These are phyloP conservation scores for Arachnopeziza araneosa DNA, from an alignment of 2,329 filamentous ascomycete genomes.

Conservation along the genomic window DNA sequence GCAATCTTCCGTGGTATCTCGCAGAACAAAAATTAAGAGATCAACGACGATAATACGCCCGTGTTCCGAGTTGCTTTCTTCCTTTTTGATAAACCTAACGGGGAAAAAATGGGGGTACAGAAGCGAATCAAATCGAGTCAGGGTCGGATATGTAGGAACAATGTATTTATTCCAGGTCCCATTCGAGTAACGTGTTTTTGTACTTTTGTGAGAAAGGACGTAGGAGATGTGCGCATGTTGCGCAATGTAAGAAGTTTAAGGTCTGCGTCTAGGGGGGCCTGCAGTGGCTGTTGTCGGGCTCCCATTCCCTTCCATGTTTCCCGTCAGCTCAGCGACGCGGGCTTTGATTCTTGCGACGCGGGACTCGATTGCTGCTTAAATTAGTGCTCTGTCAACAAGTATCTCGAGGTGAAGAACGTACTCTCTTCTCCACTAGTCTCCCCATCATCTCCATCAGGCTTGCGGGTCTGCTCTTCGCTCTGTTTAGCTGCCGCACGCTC, in stretches of 20 bases:
- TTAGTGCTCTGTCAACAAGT: not conserved
- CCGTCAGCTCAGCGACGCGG: slow-evolving; percentile 88
- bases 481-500: slow-evolving; percentile 64
- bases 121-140: not conserved
- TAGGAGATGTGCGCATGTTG: not conserved
- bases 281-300: slow-evolving; percentile 10
- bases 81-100: not conserved
- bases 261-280: slow-evolving; percentile 1
- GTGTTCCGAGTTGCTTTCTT: not conserved
- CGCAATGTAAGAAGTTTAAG: not conserved
- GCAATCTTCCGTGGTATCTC: not conserved
- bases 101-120: not conserved
- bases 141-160: not conserved
- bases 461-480: slow-evolving; percentile 56
- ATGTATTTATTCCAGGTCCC: not conserved
- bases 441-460: slow-evolving; percentile 65
- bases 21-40: not conserved
- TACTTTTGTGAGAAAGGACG: not conserved
- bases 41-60: not conserved
- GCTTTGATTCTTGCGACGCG: slow-evolving; percentile 97
- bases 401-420: slow-evolving; percentile 43
- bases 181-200: not conserved
- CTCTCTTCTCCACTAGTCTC: slow-evolving; percentile 95
- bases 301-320: slow-evolving; percentile 58
- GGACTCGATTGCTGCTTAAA: slow-evolving; percentile 76